Percentiles rank a stretch among this genome's conserved stretches.
These are phyloP conservation scores for Diaporthe caulivora DNA, from an alignment of 2,329 filamentous ascomycete genomes.

Conservation along the genomic window DNA sequence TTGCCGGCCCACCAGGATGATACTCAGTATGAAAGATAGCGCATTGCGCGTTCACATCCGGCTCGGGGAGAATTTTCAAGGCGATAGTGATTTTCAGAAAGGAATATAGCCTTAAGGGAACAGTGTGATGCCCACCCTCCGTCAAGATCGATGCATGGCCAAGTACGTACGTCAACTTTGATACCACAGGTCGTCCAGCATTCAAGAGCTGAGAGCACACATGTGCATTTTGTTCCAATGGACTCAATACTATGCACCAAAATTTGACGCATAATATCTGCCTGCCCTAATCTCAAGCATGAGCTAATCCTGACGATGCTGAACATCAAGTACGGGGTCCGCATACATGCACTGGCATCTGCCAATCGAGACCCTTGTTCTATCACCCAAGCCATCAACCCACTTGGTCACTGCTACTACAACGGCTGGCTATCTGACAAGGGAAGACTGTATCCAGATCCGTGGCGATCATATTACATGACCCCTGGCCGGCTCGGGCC, in stretches of 20 bases:
- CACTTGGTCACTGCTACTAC: not conserved
- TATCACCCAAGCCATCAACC: not conserved
- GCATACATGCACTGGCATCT: not conserved
- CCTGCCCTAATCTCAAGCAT: not conserved
- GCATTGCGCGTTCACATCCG: too few species aligned
- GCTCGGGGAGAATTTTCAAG: not conserved
- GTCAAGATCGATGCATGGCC: not conserved
- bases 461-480: not conserved
- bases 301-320: not conserved
- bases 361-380: not conserved
- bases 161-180: too few species aligned
- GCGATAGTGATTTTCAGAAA: not conserved
- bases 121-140: not conserved
- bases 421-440: not conserved
- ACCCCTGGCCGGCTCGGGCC: not conserved
- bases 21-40: not conserved
- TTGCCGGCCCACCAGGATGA: not conserved
- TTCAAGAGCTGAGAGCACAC: not conserved
- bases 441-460: not conserved
- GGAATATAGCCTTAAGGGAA: not conserved
- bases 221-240: not conserved
- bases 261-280: too few species aligned
- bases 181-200: too few species aligned
- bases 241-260: not conserved
- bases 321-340: not conserved